phyloP scores from a whole-genome alignment of 2,329 filamentous ascomycete species.

The Botrytis hyacinthi region DNA sequence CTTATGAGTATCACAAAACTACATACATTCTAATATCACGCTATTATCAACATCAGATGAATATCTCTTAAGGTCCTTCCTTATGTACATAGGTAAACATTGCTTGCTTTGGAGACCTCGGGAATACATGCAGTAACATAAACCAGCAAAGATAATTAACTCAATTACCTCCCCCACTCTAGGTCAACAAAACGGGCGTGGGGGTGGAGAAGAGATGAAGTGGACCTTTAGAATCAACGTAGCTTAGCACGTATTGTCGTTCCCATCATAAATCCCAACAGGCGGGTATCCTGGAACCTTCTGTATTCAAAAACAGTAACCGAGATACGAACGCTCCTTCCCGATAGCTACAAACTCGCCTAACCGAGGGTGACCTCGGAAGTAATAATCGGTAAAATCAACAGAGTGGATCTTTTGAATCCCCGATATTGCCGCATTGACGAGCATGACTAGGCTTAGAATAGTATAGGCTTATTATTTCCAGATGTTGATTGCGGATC shows the following conservation, averaged over 20 bases:
- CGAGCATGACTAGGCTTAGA: not conserved
- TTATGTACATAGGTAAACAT: not conserved
- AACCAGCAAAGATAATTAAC: not conserved
- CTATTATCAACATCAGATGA: too few species aligned
- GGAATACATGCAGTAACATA: not conserved
- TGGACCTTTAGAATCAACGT: not conserved
- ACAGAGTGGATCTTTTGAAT: not conserved
- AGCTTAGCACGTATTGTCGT: not conserved
- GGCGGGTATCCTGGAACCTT: not conserved
- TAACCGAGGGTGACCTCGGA: not conserved
- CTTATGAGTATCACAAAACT: not conserved
- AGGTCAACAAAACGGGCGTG: not conserved
- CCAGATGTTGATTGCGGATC: not conserved
- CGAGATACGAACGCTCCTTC: not conserved
- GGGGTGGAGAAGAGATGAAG: not conserved
- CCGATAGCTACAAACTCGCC: not conserved
- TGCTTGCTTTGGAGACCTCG: not conserved
- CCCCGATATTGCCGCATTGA: not conserved
- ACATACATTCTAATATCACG: not conserved
- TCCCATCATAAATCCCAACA: not conserved
- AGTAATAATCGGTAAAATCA: not conserved
- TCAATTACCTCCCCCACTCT: not conserved
- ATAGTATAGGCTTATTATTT: not conserved
- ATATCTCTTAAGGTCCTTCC: not conserved
- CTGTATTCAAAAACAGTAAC: not conserved